phyloP scores from a whole-genome alignment of 257 asterid genomes.

The Solanum dulcamara region DNA sequence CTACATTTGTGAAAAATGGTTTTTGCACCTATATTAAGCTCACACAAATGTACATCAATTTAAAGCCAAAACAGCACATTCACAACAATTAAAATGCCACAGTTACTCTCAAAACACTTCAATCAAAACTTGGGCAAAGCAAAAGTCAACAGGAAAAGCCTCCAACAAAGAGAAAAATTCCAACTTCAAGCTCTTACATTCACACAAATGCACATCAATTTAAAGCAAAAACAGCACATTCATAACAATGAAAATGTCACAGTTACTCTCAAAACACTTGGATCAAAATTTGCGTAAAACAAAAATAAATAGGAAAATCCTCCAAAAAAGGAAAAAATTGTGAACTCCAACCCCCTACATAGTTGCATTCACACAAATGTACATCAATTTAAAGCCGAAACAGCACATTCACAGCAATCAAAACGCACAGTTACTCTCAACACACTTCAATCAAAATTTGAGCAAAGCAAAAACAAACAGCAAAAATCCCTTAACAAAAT shows the following conservation, averaged over 20 bases:
- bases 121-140: neutral
- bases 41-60: conserved; percentile 2
- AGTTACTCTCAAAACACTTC: neutral
- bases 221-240: neutral
- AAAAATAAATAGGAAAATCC: no score
- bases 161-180: neutral
- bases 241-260: neutral
- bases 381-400: neutral
- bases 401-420: neutral
- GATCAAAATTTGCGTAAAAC: no score
- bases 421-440: neutral
- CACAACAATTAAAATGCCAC: neutral
- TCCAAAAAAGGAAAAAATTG: neutral
- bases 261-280: neutral
- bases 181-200: neutral
- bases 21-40: neutral
- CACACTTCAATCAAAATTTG: neutral
- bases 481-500: neutral
- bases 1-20: neutral
- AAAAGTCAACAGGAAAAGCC: neutral
- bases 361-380: neutral
- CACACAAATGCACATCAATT: conserved; percentile 3
- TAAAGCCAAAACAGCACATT: neutral
- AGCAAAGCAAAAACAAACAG: neutral
- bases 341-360: no score